Conservation (phyloP, 768 basidiomycete genomes). For the Tylopilus plumbeoviolaceoides region DNA sequence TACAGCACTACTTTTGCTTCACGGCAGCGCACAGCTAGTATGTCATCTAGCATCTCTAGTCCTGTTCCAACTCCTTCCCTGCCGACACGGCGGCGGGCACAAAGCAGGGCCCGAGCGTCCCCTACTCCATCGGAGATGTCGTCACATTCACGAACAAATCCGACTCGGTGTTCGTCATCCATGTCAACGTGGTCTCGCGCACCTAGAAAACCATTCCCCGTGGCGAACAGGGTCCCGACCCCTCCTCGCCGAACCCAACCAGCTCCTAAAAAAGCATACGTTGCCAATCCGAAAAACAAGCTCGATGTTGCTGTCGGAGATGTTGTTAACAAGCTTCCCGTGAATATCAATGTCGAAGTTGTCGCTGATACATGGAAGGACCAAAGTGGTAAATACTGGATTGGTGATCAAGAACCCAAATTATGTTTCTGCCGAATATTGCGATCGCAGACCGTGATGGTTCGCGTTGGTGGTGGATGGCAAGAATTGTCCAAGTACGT, state of each 20-base stretch:
- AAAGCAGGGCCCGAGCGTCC: slow-evolving; percentile 47
- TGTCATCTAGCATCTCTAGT: slow-evolving; percentile 41
- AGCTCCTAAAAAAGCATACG: slow-evolving; percentile 60
- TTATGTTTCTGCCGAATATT: slow-evolving; percentile 90
- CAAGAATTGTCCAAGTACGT: slow-evolving; percentile 83
- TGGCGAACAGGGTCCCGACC: slow-evolving; percentile 40
- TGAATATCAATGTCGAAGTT: slow-evolving; percentile 78
- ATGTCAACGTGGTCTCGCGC: slow-evolving; percentile 66
- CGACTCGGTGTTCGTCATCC: slow-evolving; percentile 40
- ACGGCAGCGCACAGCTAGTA: slow-evolving; percentile 75
- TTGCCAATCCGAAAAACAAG: slow-evolving; percentile 87
- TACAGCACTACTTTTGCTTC: slow-evolving; percentile 73
- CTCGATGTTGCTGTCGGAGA: slow-evolving; percentile 91
- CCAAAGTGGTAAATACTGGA: slow-evolving; percentile 94
- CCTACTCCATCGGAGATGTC: slow-evolving; percentile 64
- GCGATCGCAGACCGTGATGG: slow-evolving; percentile 92
- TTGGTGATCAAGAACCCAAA: slow-evolving; percentile 86
- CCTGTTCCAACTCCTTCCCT: slow-evolving; percentile 33
- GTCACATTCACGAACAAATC: slow-evolving; percentile 44
- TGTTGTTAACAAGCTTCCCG: slow-evolving; percentile 84
- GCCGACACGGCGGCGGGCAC: slow-evolving; percentile 36
- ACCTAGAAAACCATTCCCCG: slow-evolving; percentile 58
- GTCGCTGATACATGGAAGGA: slow-evolving; percentile 86
- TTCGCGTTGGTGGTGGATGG: slow-evolving; percentile 95
- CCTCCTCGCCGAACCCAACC: slow-evolving; percentile 40